A percentile compares a stretch with the other conserved stretches of the same genome.
Conservation (phyloP, 169 alveolate species). For the Babesia gibsoni region DNA sequence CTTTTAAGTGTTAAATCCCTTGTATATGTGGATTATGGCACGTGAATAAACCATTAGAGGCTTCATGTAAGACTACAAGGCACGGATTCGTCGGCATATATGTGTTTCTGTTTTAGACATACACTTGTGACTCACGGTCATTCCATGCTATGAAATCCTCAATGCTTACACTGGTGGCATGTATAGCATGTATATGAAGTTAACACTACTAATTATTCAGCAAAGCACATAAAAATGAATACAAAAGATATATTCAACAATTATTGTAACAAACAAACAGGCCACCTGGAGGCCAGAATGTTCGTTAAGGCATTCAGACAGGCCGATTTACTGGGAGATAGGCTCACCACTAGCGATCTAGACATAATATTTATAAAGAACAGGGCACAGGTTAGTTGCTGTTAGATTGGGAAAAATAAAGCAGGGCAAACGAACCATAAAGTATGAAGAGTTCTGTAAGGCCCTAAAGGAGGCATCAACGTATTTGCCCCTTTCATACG, state of each 20-base stretch:
- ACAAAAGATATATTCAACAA: constrained; percentile 12
- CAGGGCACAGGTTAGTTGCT: constrained; percentile 18
- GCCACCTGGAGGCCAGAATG: constrained; percentile 53
- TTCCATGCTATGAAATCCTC: background rate
- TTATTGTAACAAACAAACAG: constrained; percentile 28
- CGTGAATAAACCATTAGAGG: too few relatives aligned
- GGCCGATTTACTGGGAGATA: constrained; percentile 24
- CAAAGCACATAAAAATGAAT: background rate
- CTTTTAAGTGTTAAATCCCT: too few relatives aligned
- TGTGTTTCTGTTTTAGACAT: too few relatives aligned
- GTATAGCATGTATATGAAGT: background rate
- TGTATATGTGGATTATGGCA: too few relatives aligned
- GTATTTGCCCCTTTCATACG: background rate
- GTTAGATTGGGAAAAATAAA: background rate
- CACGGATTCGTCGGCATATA: too few relatives aligned
- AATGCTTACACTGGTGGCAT: background rate
- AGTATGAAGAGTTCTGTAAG: constrained; percentile 13
- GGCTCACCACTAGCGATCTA: constrained; percentile 7
- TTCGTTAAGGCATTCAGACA: constrained; percentile 48
- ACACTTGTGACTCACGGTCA: constrained; percentile 13
- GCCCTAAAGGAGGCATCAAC: constrained; percentile 36
- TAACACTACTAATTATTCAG: background rate
- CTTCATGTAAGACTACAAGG: too few relatives aligned
- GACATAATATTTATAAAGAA: constrained; percentile 46
- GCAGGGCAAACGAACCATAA: constrained; percentile 28